Conservation (phyloP, 768 basidiomycete species). For the Lactarius hengduanensis region DNA sequence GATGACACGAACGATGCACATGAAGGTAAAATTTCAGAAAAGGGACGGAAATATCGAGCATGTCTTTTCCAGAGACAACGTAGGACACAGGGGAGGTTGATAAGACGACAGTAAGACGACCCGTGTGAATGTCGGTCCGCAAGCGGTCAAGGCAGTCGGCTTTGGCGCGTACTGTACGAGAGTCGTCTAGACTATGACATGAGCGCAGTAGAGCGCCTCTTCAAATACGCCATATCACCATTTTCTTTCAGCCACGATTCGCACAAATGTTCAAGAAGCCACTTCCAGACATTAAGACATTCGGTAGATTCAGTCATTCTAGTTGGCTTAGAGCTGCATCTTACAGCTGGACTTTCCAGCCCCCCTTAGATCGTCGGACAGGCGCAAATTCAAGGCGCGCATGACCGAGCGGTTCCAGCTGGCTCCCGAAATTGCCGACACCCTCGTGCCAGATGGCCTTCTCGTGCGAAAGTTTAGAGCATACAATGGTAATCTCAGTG, state of each 20-base stretch:
- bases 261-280: no score
- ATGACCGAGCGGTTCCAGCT: slow-evolving; percentile 48
- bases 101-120: no score
- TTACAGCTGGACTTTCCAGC: slow-evolving; percentile 36
- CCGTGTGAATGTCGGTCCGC: no score
- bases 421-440: slow-evolving; percentile 57
- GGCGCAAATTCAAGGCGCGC: slow-evolving; percentile 66
- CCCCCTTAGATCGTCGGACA: slow-evolving; percentile 69
- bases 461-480: slow-evolving; percentile 65
- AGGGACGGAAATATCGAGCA: no score
- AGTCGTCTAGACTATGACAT: no score
- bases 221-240: slow-evolving; percentile 27
- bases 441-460: slow-evolving; percentile 73
- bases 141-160: no score
- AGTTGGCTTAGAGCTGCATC: not conserved
- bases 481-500: slow-evolving; percentile 63
- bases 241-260: no score
- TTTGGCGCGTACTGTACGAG: no score
- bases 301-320: slow-evolving; percentile 36
- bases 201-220: no score
- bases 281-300: slow-evolving; percentile 49
- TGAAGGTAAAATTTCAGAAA: no score
- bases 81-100: no score
- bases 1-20: no score
- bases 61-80: slow-evolving; percentile 31